Evolutionary conservation across 768 basidiomycete genomes (phyloP), one percentile per base, ranked within the genome.

Genomic region (Tricholomella constricta): DNA sequence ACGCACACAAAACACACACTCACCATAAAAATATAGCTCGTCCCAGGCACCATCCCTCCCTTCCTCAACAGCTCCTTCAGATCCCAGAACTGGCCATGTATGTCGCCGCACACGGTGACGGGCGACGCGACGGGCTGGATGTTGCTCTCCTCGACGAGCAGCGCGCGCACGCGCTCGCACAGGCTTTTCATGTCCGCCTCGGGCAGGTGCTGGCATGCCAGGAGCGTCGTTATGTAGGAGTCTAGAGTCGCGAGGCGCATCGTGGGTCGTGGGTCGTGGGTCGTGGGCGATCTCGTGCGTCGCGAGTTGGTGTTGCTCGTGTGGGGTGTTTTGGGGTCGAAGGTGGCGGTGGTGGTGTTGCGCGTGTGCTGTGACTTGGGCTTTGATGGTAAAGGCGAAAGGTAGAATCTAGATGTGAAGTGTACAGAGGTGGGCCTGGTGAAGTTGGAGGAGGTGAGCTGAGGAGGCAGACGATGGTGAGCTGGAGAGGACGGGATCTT

Each of bases 51-150:
- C 57, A 80, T 83, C 6, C 94, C 92, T 1, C 94, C 94, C 51
- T 91, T 86, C 61, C 89, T 74, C 61, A 97, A 75, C 45, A 99
- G 73, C 72, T 99, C 94, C 29, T 96, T 78, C 42, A 98, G 76
- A 65, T 98, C 96, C 88, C 94, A 98, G 72, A 97, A 97, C 68
- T 98, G 96, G 22, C 95, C 95, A 63, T 98, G 95, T 46, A 98
- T 96, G 66, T 98, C 95, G 26, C 95, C 95, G 65, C 91, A 92
- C 59, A 93, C 89, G 26, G 96, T 98, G 32, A 98, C 96, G 1
- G 96, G 96, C 58, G 84, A 90, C 29, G 91, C 90, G 48, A 99
- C 92, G 27, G 95, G 95, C 65, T 98, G 94, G 51, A 98, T 95
- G 67, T 98, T 99, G 50, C 89, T 94, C 69, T 99, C 96, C 69